Evolutionary conservation across 495 filamentous ascomycete genomes (phyloP), one percentile per base, ranked within the genome.

Genomic region (Neurospora sp.): DNA sequence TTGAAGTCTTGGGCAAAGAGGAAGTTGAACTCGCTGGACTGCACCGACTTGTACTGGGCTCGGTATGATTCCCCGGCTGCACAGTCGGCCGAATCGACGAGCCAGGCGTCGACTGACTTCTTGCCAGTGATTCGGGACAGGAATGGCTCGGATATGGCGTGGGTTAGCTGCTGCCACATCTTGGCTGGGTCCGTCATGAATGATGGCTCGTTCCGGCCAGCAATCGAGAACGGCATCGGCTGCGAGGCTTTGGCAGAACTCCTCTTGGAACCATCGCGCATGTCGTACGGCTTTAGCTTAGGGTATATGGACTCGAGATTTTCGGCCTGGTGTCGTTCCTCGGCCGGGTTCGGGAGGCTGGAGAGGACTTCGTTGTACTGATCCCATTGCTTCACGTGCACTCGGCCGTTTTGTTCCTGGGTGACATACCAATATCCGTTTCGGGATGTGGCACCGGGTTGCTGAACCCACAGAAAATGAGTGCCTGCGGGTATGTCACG

Each of bases 361-460:
- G 76, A 78, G 6, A 88, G 76, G 41, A 82, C 74, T 72, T 88
- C 86, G 75, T 85, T 81, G 72, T 80, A 89, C 69, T 73, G 84
- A 75, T 91, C 85, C 90, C 90, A 92, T 76, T 86, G 84, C 79
- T 87, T 88, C 53, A 89, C 78, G 71, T 87, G 83, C 14, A 89
- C 79, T 37, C 81, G 78, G 2, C 82, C 80, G 39, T 73, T 75
- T 2, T 72, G 35, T 18, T 66, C 53, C 20, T 77, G 73, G 3
- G 88, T 83, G 48, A 80, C 71, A 76, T 91, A 84, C 90, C 90
- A 92, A 72, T 85, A 87, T 14, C 88, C 90, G 73, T 84, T 87
- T 20, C 89, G 85, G 8, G 84, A 83, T 31, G 78, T 79, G 20
- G 79, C 79, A 18, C 84, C 81, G 1, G 85, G 81, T 37, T 85